These are phyloP conservation scores for Rhizoclosmatium globosum DNA, from an alignment of 192 early-diverging fungal species.

Conservation along the genomic window DNA sequence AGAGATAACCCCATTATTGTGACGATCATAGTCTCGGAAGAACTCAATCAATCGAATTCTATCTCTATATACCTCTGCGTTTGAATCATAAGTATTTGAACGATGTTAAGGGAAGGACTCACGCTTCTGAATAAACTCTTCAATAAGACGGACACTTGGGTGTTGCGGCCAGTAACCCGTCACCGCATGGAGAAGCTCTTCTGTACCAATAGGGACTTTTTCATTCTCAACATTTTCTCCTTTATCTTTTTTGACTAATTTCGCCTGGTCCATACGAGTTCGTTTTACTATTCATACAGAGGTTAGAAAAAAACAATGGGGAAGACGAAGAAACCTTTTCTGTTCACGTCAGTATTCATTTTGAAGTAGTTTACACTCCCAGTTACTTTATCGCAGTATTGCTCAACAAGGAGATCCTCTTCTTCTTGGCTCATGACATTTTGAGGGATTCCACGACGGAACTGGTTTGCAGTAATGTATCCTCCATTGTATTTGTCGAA, in stretches of 20 bases:
- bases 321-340: slow-evolving; percentile 48
- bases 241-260: slow-evolving; percentile 35
- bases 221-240: slow-evolving; percentile 39
- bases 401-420: slow-evolving; percentile 54
- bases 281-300: neutral
- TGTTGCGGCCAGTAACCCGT: slow-evolving; percentile 8
- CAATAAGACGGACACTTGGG: slow-evolving; percentile 44
- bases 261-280: slow-evolving; percentile 20
- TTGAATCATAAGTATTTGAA: neutral
- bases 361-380: slow-evolving; percentile 68
- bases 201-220: slow-evolving; percentile 61
- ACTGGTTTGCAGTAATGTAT: slow-evolving; percentile 63
- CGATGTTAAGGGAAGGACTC: slow-evolving; percentile 32
- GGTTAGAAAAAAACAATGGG: neutral
- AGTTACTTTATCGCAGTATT: slow-evolving; percentile 51
- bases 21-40: slow-evolving; percentile 65
- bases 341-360: slow-evolving; percentile 64
- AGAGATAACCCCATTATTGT: slow-evolving; percentile 60
- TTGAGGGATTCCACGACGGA: slow-evolving; percentile 59
- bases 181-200: slow-evolving; percentile 56
- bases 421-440: slow-evolving; percentile 56
- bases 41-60: slow-evolving; percentile 62
- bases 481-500: slow-evolving; percentile 67
- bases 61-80: slow-evolving; percentile 61
- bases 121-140: slow-evolving; percentile 60